Evolutionary conservation across 257 asterid species (phyloP), one percentile per base, ranked within the genome.

Genomic region (Avicennia marina): DNA sequence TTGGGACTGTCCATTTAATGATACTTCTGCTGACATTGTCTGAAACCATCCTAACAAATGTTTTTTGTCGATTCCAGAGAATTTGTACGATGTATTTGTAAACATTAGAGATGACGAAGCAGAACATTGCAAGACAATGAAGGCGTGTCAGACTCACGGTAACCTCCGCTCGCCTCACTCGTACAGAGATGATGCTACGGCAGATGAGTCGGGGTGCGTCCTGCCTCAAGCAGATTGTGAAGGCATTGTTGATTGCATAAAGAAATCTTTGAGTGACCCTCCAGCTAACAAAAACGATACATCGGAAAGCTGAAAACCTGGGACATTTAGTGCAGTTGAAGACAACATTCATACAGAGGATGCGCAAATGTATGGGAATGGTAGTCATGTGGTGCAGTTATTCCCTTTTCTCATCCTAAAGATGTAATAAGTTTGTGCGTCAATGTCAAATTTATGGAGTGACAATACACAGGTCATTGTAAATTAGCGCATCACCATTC

Each of bases 41-140:
- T 38, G 50, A 36, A 41, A 19, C 41, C 33, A 65, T 31, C 19
- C 67, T 51, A 62, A 52, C 34, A 38, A 21, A 8, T 55, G 26
- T 29, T 26, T 46, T 66, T 27, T 18, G 11, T 33, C 18, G 22
- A 17, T 56, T 70, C 9, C 89, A 91, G 98, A 88, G 19, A 91
- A 91, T 69, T 22, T 91, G 75, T 88, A 85, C 1, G 98, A 93
- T 40, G 97, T 82, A 11, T 93, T 89, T 65, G 0, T 82, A 33
- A 93, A 93, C 77, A 76, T 86, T 25, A 84, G 97, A 83, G 97
- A 89, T 0, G 97, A 93, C 25, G 97, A 93, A 79, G 97, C 97
- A 13, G 97, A 93, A 65, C 99, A 93, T 63, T 93, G 99, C 51
- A 91, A 91, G 84, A 91, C 98, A 4, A 91, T 91, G 98, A 88